Base-by-base conservation (phyloP, 192 early-diverging fungal species). In the Coemansia sp. region DNA sequence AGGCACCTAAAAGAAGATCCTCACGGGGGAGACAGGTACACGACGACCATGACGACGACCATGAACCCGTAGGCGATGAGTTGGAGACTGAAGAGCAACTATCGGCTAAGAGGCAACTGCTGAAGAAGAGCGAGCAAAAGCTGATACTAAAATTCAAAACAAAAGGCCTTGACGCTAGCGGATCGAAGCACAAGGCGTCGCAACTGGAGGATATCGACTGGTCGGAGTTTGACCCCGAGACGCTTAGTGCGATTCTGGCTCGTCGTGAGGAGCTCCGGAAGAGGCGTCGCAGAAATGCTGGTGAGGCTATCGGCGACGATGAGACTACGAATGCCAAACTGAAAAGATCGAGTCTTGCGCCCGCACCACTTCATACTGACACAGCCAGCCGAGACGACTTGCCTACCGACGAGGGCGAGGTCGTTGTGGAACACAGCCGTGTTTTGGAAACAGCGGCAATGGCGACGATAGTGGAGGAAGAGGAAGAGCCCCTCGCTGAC, bases 401-500 rank as follows among this genome's bases (percentile, higher is more conserved):
- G 34, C 68, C 44, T 39, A 18, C 57, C 18, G 29, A 31, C 8
- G 55, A 34, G 29, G 12, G 55, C 15, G 55, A 18, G 24, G 11
- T 58, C 31, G 29, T 15, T 58, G 57, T 36, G 8, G 62, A 62
- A 2, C 15, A 15, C 2, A 34, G 57, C 2, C 31, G n/a, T 43
- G 29, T 22, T 47, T n/a, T 50, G 69, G 62, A 34, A 40, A 34
- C 67, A 40, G 65, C 64, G 38, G 68, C 66, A 47, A 88, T 87
- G 80, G 83, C 65, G 65, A 84, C 86, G 46, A 87, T 87, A 52
- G 87, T 77, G 70, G 87, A 87, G 68, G 87, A 87, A 65, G 83
- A 81, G 71, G 87, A 87, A 36, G 81, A 87, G 64, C 43, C 72
- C 44, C 36, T 71, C 0, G 22, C 44, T 57, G 55, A 39, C 31